phyloP scores from a whole-genome alignment of 257 asterid species.

The Lavandula angustifolia region DNA sequence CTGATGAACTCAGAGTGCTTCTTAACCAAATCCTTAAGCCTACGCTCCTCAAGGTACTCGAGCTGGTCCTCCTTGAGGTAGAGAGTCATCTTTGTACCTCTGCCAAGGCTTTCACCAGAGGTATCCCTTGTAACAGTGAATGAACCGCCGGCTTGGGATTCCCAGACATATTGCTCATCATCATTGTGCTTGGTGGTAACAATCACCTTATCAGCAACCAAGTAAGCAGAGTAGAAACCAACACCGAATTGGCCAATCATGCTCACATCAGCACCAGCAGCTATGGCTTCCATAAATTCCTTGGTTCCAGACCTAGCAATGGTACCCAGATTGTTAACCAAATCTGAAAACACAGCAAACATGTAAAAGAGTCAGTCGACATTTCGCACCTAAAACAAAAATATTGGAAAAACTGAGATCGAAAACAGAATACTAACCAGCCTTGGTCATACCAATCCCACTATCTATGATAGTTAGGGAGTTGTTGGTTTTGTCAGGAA shows the following conservation, averaged over 20 bases:
- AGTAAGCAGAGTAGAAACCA: slow-evolving; percentile 64
- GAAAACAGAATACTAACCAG: slow-evolving; percentile 42
- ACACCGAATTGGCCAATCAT: slow-evolving; percentile 79
- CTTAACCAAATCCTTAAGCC: slow-evolving; percentile 64
- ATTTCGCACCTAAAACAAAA: not conserved
- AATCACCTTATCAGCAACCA: slow-evolving; percentile 70
- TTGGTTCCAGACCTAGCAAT: slow-evolving; percentile 70
- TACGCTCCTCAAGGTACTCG: slow-evolving; percentile 68
- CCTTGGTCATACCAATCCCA: slow-evolving; percentile 77
- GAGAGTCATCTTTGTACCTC: slow-evolving; percentile 63
- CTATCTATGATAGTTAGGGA: slow-evolving; percentile 57
- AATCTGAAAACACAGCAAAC: slow-evolving; percentile 42
- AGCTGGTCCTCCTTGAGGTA: slow-evolving; percentile 70
- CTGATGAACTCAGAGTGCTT: slow-evolving; percentile 74
- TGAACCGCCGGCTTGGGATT: slow-evolving; percentile 71
- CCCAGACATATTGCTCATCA: slow-evolving; percentile 74
- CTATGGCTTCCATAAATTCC: slow-evolving; percentile 69
- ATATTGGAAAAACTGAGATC: not conserved
- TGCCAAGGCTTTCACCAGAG: slow-evolving; percentile 53
- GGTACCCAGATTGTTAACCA: slow-evolving; percentile 78
- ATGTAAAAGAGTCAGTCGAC: not conserved
- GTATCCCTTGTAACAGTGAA: slow-evolving; percentile 64
- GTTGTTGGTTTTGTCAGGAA: slow-evolving; percentile 66
- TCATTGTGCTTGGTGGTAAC: slow-evolving; percentile 63
- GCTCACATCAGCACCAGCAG: slow-evolving; percentile 79